Evolutionary conservation across 2,329 filamentous ascomycete species (phyloP).

Genomic region (Exophiala aquamarina): DNA sequence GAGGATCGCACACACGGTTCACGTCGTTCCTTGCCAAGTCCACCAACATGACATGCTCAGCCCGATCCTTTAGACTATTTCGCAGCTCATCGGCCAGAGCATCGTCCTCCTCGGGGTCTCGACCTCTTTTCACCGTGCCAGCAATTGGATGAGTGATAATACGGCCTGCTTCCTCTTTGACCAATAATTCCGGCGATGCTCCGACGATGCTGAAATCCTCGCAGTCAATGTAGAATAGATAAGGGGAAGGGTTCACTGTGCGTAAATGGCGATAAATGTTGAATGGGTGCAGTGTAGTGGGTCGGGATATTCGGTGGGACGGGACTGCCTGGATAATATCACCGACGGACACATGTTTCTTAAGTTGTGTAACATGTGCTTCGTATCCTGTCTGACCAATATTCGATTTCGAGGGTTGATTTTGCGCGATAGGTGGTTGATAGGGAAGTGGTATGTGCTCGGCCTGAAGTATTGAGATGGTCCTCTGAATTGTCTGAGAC

Average conservation of each 20-base stretch:
- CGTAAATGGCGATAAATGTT: conserved; percentile 96
- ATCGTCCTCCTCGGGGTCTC: conserved; percentile 77
- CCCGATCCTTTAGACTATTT: conserved; percentile 83
- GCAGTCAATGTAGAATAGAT: conserved; percentile 95
- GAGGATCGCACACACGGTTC: conserved; percentile 90
- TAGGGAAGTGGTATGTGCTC: conserved; percentile 74
- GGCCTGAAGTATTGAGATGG: conserved; percentile 70
- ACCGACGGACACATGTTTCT: conserved; percentile 85
- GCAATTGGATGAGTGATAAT: conserved; percentile 97
- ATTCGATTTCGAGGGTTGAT: conserved; percentile 85
- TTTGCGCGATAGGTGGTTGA: conserved; percentile 70
- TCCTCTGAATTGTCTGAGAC: conserved; percentile 61
- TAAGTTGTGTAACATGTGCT: conserved; percentile 78
- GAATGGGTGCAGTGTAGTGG: conserved; percentile 90
- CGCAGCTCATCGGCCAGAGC: conserved; percentile 73
- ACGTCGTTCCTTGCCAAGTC: conserved; percentile 95
- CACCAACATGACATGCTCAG: conserved; percentile 96
- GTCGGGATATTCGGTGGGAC: conserved; percentile 86
- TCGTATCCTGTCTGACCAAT: conserved; percentile 88
- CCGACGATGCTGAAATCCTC: conserved; percentile 91
- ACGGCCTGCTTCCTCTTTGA: conserved; percentile 81
- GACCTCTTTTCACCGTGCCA: conserved; percentile 86
- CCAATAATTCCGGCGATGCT: conserved; percentile 89
- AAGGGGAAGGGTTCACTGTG: conserved; percentile 96
- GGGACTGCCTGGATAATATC: conserved; percentile 98